Conservation (phyloP, 768 basidiomycete genomes). For the Cystofilobasidium ferigula region DNA sequence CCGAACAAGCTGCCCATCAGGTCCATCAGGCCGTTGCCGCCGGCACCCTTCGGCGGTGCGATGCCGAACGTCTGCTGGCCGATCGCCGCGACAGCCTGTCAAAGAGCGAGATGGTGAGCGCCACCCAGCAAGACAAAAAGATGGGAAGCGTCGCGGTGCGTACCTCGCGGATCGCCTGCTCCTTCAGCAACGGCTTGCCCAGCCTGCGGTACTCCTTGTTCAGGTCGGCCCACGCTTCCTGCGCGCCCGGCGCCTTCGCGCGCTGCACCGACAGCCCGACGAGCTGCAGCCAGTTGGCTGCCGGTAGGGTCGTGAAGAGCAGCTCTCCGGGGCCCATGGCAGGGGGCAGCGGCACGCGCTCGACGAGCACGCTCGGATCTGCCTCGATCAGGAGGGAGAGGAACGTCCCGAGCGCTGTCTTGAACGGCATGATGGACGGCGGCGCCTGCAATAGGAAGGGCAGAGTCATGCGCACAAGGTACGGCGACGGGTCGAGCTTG, state of each 20-base stretch:
- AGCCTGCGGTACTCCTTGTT: conserved; percentile 39
- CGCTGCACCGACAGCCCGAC: conserved; percentile 80
- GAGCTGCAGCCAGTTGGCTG: conserved; percentile 82
- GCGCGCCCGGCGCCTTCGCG: conserved; percentile 56
- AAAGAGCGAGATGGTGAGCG: neutral
- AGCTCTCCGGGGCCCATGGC: conserved; percentile 49
- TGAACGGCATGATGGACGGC: conserved; percentile 82
- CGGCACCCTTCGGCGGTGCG: conserved; percentile 54
- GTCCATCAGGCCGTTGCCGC: conserved; percentile 66
- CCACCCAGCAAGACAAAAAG: too few relatives aligned
- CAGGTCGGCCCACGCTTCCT: conserved; percentile 66
- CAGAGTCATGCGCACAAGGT: conserved; percentile 72
- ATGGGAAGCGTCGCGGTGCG: conserved; percentile 26
- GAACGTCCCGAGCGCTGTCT: conserved; percentile 80
- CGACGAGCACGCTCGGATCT: conserved; percentile 41
- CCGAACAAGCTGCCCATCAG: conserved; percentile 84
- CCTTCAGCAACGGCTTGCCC: conserved; percentile 45
- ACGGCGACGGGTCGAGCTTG: conserved; percentile 53
- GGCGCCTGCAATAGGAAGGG: conserved; percentile 66
- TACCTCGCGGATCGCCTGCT: conserved; percentile 44
- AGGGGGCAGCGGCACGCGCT: conserved; percentile 29
- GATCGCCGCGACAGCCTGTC: conserved; percentile 20
- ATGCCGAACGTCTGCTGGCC: conserved; percentile 61
- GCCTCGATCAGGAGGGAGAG: conserved; percentile 51
- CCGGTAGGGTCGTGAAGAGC: conserved; percentile 57